Percentiles rank a stretch among this genome's conserved stretches.
Evolutionary conservation across 192 early-diverging fungal species (phyloP).

Genomic region (Diversispora eburnea): DNA sequence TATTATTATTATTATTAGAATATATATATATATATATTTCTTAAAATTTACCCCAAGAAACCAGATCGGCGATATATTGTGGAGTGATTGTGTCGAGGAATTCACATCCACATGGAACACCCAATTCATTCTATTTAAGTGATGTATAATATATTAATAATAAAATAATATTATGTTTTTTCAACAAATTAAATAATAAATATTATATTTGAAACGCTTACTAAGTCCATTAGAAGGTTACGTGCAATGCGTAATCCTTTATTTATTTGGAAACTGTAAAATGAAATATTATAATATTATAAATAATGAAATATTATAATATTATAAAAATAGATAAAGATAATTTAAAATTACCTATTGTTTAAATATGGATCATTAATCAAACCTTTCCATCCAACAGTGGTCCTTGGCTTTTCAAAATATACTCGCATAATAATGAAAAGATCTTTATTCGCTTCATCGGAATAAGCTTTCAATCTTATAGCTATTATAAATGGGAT

Average conservation of each 20-base stretch:
- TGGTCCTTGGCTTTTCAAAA: slow-evolving; percentile 84
- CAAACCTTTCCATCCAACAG: slow-evolving; percentile 92
- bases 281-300: not conserved
- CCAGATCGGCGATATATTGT: slow-evolving; percentile 75
- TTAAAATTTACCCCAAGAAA: slow-evolving; percentile 55
- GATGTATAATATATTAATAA: not conserved
- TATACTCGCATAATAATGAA: slow-evolving; percentile 80
- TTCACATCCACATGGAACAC: slow-evolving; percentile 72
- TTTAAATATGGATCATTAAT: slow-evolving; percentile 79
- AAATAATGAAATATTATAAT: not conserved
- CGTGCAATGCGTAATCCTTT: slow-evolving; percentile 79
- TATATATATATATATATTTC: not conserved
- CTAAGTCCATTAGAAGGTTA: slow-evolving; percentile 63
- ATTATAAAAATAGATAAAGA: not conserved
- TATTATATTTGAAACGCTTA: slow-evolving; percentile 25
- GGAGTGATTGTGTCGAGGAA: slow-evolving; percentile 81
- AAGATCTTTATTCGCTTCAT: slow-evolving; percentile 57
- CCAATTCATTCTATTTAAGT: slow-evolving; percentile 54
- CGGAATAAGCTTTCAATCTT: slow-evolving; percentile 56
- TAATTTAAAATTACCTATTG: slow-evolving; percentile 40
- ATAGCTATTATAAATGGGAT: slow-evolving; percentile 38
- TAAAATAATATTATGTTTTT: not conserved
- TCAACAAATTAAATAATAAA: not conserved
- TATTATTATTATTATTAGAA: not conserved
- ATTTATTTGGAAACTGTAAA: slow-evolving; percentile 67